Evolutionary conservation across 139 green algal genomes (phyloP), one percentile per base, ranked within the genome.

Genomic region (Monoraphidium neglectum): DNA sequence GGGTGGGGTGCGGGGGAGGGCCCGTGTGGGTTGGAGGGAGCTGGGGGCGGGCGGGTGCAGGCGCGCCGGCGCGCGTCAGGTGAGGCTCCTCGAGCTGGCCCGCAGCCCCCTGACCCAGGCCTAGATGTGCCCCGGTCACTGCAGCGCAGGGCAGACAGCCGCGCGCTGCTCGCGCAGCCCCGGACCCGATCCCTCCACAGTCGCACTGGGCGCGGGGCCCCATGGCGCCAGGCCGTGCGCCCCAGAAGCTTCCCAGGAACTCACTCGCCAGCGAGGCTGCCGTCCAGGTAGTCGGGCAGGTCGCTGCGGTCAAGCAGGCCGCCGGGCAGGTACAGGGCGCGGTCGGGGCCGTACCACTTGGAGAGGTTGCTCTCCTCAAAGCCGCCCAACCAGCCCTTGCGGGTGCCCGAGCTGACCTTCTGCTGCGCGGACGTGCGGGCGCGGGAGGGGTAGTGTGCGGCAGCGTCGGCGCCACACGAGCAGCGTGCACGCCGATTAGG

Each of bases 311-410:
- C 93, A 26, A 95, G 83, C 69, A 98, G 92, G 77, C 94, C 94
- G 36, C 81, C 75, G 67, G 94, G 94, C 79, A 98, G 85, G 89
- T 90, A 98, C 53, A 98, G 90, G 3, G 71, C 76, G 46, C 94
- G 90, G 73, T 92, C 84, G 37, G 93, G 90, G 70, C 94, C 93
- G 78, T 96, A 96, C 92, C 92, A 96, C 87, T 98, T 93, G 86
- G 92, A 86, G 46, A 97, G 87, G 81, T 77, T 67, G 62, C 77
- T 71, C 61, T 64, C 78, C 6, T 82, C 76, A 12, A 51, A 51
- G 75, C 77, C 80, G 51, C 91, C 90, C 57, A 94, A 77, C 90
- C 89, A 95, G 63, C 90, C 89, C 54, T 87, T 87, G 59, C 35
- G 71, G 51, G 57, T 32, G 72, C 85, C 87, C 59, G 46, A 54